Evolutionary conservation across 108 stramenopile species (phyloP).

Genomic region (Fragilaria crotonensis): DNA sequence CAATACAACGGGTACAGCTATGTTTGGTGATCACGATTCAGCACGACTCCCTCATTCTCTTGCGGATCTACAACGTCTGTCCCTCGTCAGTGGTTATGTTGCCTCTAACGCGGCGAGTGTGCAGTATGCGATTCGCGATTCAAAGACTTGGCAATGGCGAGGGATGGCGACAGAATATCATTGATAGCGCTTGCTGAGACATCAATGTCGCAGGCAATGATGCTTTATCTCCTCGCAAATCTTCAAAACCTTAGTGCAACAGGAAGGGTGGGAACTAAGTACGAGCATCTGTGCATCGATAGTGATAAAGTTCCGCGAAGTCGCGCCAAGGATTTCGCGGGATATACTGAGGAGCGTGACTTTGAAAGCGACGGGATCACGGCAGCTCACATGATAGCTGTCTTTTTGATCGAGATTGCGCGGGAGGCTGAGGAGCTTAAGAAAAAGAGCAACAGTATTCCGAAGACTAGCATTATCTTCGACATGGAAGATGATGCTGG

Average conservation of each 20-base stretch:
- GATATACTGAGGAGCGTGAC: neutral
- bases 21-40: no score
- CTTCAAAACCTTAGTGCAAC: constrained; percentile 53
- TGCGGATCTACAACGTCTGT: no score
- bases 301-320: constrained; percentile 33
- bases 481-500: no score
- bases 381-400: constrained; percentile 61
- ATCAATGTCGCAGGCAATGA: constrained; percentile 43
- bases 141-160: neutral
- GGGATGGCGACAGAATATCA: neutral
- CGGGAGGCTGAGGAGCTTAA: neutral
- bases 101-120: no score
- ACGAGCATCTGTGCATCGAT: constrained; percentile 51
- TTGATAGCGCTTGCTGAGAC: constrained; percentile 31
- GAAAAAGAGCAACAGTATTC: no score
- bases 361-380: constrained; percentile 14
- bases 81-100: no score
- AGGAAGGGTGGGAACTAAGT: constrained; percentile 52
- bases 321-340: neutral
- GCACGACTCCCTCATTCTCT: no score
- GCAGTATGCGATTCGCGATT: neutral
- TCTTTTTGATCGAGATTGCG: constrained; percentile 51
- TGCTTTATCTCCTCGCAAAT: constrained; percentile 65
- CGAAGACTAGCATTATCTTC: no score
- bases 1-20: no score